Percentiles rank a stretch among this genome's conserved stretches.
phyloP scores from a whole-genome alignment of 2,329 filamentous ascomycete genomes.

The Thielaviopsis musarum region DNA sequence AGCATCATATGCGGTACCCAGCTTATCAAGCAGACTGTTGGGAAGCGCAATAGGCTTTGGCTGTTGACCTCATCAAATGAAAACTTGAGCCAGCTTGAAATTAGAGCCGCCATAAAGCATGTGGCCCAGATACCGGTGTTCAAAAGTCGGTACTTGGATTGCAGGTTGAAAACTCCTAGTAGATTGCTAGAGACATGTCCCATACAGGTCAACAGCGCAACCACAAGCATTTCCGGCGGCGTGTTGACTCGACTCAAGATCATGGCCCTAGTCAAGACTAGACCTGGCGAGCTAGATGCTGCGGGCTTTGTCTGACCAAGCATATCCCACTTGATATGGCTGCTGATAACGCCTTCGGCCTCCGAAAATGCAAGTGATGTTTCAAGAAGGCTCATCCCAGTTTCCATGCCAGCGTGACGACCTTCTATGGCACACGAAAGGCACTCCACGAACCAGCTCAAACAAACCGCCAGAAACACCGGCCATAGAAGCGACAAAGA shows the following conservation, averaged over 20 bases:
- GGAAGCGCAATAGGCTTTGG: slow-evolving; percentile 65
- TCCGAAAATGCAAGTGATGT: slow-evolving; percentile 93
- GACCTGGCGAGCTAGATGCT: slow-evolving; percentile 17
- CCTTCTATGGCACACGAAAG: slow-evolving; percentile 79
- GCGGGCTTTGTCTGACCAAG: slow-evolving; percentile 33
- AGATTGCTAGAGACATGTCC: slow-evolving; percentile 76
- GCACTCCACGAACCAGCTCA: slow-evolving; percentile 80
- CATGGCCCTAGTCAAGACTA: slow-evolving; percentile 38
- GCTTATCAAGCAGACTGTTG: slow-evolving; percentile 85
- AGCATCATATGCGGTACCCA: slow-evolving; percentile 92
- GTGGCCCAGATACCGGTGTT: slow-evolving; percentile 83
- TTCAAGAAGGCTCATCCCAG: slow-evolving; percentile 91
- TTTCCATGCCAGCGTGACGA: slow-evolving; percentile 62
- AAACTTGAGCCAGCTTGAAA: slow-evolving; percentile 54
- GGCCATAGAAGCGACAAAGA: slow-evolving; percentile 66
- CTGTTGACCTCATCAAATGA: slow-evolving; percentile 41
- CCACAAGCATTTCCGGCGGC: slow-evolving; percentile 70
- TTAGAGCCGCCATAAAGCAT: slow-evolving; percentile 74
- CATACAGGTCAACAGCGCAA: slow-evolving; percentile 75
- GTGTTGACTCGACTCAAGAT: slow-evolving; percentile 73
- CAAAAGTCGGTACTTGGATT: slow-evolving; percentile 62
- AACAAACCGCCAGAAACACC: slow-evolving; percentile 49
- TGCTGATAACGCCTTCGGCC: slow-evolving; percentile 73
- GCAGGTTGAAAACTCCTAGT: slow-evolving; percentile 63
- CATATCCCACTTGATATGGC: slow-evolving; percentile 55